Base-by-base conservation (phyloP, 2,329 filamentous ascomycete genomes). In the Epicoccum sorghinum region DNA sequence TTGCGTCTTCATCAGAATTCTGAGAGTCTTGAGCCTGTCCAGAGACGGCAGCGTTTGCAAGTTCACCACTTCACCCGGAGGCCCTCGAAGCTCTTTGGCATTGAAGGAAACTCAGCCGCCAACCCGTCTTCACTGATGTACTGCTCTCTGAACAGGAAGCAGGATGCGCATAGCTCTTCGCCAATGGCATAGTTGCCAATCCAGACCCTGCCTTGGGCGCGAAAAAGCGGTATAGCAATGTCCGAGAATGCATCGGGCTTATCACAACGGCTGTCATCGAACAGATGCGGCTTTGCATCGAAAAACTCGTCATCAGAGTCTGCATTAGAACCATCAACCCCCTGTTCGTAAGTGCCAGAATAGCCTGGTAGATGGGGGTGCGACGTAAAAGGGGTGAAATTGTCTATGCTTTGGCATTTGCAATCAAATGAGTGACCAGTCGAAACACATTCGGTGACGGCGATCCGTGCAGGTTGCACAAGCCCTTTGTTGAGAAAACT, bases 151-250 rank as follows among this genome's bases (percentile, higher is more conserved):
- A 33, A 23, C 4, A 59, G 1, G 7, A 59, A 37, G 14, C 57
- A 59, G 18, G 49, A 44, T 6, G 53, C 38, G 22, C 53, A 59
- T 1, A 59, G 43, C 8, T 36, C 45, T 23, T 57, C 44, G 7
- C 39, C 43, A 4, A 52, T 40, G 5, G 39, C 33, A 23, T 56
- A 46, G 3, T 42, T n/a, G 33, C 44, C 37, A 4, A 59, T 44
- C 56, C 58, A 61, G 12, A 41, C 32, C 4, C 55, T 25, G 22
- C 58, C 58, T 12, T 61, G 56, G n/a, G 56, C 46, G 22, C 52
- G 44, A 38, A 55, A 61, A 2, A 61, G 49, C n/a, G 50, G 12
- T 4, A 47, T 52, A 7, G 58, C 58, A 12, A 59, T 45, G 3
- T 55, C 47, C 1, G 47, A 50, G 47, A 61, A 61, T 10, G 12